These are phyloP conservation scores for Chaetoscypha palmicola DNA, from an alignment of 2,329 filamentous ascomycete species.

Conservation along the genomic window DNA sequence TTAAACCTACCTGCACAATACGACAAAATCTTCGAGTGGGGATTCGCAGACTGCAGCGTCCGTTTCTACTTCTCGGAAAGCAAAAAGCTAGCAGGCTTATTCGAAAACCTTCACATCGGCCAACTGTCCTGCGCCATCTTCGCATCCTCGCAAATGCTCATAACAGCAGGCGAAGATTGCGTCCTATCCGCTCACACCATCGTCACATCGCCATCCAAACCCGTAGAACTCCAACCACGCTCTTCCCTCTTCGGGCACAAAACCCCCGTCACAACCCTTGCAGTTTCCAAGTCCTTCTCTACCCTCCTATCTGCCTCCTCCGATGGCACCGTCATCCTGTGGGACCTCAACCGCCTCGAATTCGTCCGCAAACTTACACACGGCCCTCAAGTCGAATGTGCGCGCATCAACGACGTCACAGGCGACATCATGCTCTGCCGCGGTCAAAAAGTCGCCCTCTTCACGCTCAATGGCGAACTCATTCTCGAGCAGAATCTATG, in stretches of 20 bases:
- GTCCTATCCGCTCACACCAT: slow-evolving; percentile 81
- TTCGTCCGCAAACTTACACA: slow-evolving; percentile 71
- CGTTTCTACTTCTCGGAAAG: slow-evolving; percentile 84
- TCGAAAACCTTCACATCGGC: slow-evolving; percentile 88
- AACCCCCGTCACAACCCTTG: slow-evolving; percentile 71
- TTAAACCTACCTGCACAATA: slow-evolving; percentile 80
- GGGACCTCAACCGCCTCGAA: slow-evolving; percentile 87
- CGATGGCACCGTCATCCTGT: slow-evolving; percentile 79
- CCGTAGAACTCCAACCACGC: slow-evolving; percentile 70
- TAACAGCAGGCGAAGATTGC: slow-evolving; percentile 89
- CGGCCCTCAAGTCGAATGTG: slow-evolving; percentile 58
- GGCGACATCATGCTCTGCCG: slow-evolving; percentile 85
- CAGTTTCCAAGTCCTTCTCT: slow-evolving; percentile 81
- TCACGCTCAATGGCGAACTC: slow-evolving; percentile 79
- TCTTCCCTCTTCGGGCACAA: slow-evolving; percentile 88
- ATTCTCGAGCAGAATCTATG: slow-evolving; percentile 80
- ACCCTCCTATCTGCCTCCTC: slow-evolving; percentile 76
- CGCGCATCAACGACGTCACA: slow-evolving; percentile 80
- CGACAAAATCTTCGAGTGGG: slow-evolving; percentile 93
- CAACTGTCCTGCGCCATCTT: slow-evolving; percentile 80
- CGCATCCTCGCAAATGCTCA: slow-evolving; percentile 80
- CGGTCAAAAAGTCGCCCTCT: slow-evolving; percentile 67
- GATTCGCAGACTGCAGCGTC: slow-evolving; percentile 85
- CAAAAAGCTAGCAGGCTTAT: slow-evolving; percentile 76
- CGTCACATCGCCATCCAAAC: slow-evolving; percentile 52